Percentiles rank a stretch among this genome's conserved stretches.
Conservation (phyloP, 768 basidiomycete genomes). For the Pleurotus sapidus region DNA sequence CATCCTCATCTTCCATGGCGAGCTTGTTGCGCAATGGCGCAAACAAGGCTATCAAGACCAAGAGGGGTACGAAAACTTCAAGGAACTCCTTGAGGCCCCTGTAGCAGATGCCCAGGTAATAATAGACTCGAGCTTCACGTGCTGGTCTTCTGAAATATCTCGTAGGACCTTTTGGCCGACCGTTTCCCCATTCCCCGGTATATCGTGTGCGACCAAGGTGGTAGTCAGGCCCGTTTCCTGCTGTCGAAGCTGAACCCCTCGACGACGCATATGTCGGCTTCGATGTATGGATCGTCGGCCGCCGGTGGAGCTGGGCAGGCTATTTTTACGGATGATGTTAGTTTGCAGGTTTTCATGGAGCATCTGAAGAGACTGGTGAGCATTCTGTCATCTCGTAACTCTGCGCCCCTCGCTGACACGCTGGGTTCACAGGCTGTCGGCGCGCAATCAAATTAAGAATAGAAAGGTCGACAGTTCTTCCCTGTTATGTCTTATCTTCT, state of each 20-base stretch:
- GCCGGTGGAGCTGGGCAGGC: slow-evolving; percentile 76
- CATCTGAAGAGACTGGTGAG: slow-evolving; percentile 89
- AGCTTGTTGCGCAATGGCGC: slow-evolving; percentile 95
- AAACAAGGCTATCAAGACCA: slow-evolving; percentile 99
- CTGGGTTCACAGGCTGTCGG: slow-evolving; percentile 51
- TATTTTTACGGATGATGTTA: slow-evolving; percentile 99
- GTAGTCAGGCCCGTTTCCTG: slow-evolving; percentile 97
- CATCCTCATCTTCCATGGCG: slow-evolving; percentile 99
- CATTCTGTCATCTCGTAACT: slow-evolving; percentile 7
- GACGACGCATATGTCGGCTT: slow-evolving; percentile 93
- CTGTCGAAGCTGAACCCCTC: slow-evolving; percentile 95
- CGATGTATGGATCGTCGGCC: slow-evolving; percentile 82
- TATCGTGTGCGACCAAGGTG: slow-evolving; percentile 96
- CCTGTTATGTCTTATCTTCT: background rate
- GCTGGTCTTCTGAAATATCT: background rate
- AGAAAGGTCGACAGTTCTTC: slow-evolving; percentile 4
- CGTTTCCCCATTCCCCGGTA: slow-evolving; percentile 97
- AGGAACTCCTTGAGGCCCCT: slow-evolving; percentile 85
- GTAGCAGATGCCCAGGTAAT: slow-evolving; percentile 83
- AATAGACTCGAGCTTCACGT: background rate
- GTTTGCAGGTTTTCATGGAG: slow-evolving; percentile 97
- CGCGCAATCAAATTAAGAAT: slow-evolving; percentile 58
- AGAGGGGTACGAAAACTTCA: slow-evolving; percentile 98
- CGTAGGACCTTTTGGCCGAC: slow-evolving; percentile 88
- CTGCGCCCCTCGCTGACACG: background rate